Evolutionary conservation across 2,329 filamentous ascomycete species (phyloP).

Genomic region (Neophaeococcomyces aloes): DNA sequence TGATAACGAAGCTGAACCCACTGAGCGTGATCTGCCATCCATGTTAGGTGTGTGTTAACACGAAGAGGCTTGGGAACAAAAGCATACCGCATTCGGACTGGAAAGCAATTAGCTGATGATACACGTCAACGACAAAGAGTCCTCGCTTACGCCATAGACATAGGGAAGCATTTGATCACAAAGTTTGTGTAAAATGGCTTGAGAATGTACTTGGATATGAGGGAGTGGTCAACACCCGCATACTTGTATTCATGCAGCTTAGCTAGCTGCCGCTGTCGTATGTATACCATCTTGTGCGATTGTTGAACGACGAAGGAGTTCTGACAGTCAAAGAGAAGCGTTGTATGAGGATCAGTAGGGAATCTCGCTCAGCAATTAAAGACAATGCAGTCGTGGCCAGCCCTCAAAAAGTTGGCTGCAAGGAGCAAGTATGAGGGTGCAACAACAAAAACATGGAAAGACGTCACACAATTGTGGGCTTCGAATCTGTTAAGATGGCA

Average conservation of each 20-base stretch:
- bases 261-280: conserved; percentile 78
- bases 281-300: conserved; percentile 68
- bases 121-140: conserved; percentile 7
- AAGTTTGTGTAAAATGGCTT: conserved; percentile 96
- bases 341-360: too few species aligned
- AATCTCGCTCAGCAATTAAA: too few species aligned
- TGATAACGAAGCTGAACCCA: conserved; percentile 79
- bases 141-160: conserved; percentile 70
- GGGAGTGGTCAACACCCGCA: conserved; percentile 77
- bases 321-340: not conserved
- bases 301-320: not conserved
- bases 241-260: conserved; percentile 94
- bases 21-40: conserved; percentile 65
- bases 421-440: too few species aligned
- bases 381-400: too few species aligned
- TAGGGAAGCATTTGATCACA: conserved; percentile 88
- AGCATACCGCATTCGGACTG: conserved; percentile 45
- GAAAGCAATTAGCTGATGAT: conserved; percentile 10
- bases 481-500: too few species aligned
- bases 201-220: conserved; percentile 82
- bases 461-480: too few species aligned
- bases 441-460: too few species aligned
- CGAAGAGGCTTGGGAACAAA: not conserved
- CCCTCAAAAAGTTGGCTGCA: too few species aligned
- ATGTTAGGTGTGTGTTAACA: not conserved